Conservation (phyloP, 148 eudicot genomes). For the Camellia sinensis region DNA sequence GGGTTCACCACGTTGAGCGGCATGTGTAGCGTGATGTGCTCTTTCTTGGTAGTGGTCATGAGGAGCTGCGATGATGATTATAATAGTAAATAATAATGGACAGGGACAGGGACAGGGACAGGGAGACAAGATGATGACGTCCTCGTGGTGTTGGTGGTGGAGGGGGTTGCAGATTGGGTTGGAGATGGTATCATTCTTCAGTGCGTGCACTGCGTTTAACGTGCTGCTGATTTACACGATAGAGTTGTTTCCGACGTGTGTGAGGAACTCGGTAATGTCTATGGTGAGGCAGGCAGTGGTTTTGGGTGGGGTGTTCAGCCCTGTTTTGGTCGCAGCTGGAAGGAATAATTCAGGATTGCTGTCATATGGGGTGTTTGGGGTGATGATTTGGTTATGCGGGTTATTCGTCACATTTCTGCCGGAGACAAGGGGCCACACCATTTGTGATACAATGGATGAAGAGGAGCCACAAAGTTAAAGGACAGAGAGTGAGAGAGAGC, state of each 20-base stretch:
- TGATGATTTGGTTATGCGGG: constrained; percentile 40
- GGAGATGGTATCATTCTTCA: constrained; percentile 48
- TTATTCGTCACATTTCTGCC: constrained; percentile 41
- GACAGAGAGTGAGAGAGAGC: neutral
- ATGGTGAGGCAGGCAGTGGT: constrained; percentile 62
- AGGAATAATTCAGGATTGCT: constrained; percentile 21
- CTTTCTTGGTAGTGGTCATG: neutral
- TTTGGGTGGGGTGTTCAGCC: constrained; percentile 51
- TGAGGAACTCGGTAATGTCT: constrained; percentile 65
- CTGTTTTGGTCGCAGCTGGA: constrained; percentile 54
- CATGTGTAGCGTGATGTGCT: constrained; percentile 40
- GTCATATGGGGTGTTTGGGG: constrained; percentile 58
- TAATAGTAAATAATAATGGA: too few relatives aligned
- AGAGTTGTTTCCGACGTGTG: constrained; percentile 76
- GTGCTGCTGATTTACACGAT: constrained; percentile 52
- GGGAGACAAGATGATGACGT: neutral
- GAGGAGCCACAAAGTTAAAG: constrained; percentile 39
- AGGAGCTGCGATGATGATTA: neutral
- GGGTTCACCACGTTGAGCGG: constrained; percentile 44
- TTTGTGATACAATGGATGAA: constrained; percentile 58
- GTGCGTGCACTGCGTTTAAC: constrained; percentile 46
- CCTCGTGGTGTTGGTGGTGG: too few relatives aligned
- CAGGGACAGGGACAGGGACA: too few relatives aligned
- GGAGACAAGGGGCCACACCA: constrained; percentile 45
- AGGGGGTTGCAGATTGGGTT: constrained; percentile 23